Evolutionary conservation across 768 basidiomycete species (phyloP).

Genomic region (Russula abietina): DNA sequence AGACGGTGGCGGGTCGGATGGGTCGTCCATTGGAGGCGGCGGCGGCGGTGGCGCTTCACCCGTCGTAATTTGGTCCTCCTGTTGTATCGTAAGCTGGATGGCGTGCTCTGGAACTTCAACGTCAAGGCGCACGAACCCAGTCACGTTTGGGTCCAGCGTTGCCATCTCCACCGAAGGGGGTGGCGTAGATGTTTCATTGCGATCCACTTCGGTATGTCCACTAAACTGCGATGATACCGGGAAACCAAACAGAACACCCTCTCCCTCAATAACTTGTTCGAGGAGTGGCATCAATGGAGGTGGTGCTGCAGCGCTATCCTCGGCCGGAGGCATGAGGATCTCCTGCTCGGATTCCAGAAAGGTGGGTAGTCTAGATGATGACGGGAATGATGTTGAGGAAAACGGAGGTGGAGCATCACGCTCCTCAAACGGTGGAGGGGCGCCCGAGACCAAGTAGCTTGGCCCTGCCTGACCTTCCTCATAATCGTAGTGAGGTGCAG

Average conservation of each 20-base stretch:
- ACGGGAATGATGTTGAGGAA: slow-evolving; percentile 32
- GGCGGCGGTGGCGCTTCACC: slow-evolving; percentile 59
- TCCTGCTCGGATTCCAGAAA: slow-evolving; percentile 79
- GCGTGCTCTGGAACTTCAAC: slow-evolving; percentile 47
- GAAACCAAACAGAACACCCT: slow-evolving; percentile 78
- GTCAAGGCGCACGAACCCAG: slow-evolving; percentile 52
- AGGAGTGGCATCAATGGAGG: slow-evolving; percentile 30
- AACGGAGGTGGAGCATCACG: slow-evolving; percentile 76
- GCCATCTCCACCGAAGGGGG: slow-evolving; percentile 76
- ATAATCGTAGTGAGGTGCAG: slow-evolving; percentile 56
- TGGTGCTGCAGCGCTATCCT: slow-evolving; percentile 35
- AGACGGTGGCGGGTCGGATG: slow-evolving; percentile 81
- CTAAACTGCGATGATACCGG: slow-evolving; percentile 67
- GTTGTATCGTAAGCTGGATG: slow-evolving; percentile 55
- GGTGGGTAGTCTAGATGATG: slow-evolving; percentile 53
- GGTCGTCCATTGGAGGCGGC: slow-evolving; percentile 79
- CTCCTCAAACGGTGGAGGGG: slow-evolving; percentile 83
- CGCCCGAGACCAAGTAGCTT: slow-evolving; percentile 54
- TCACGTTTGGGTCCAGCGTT: slow-evolving; percentile 62
- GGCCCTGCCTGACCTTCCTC: slow-evolving; percentile 66
- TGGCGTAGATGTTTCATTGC: slow-evolving; percentile 55
- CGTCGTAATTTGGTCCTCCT: slow-evolving; percentile 32
- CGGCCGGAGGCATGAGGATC: slow-evolving; percentile 53
- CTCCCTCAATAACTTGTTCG: slow-evolving; percentile 50
- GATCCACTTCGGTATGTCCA: slow-evolving; percentile 60